A percentile compares a stretch with the other conserved stretches of the same genome.
phyloP scores from a whole-genome alignment of 371 early-diverging fungal genomes.

The Neoconidiobolus thromboides region DNA sequence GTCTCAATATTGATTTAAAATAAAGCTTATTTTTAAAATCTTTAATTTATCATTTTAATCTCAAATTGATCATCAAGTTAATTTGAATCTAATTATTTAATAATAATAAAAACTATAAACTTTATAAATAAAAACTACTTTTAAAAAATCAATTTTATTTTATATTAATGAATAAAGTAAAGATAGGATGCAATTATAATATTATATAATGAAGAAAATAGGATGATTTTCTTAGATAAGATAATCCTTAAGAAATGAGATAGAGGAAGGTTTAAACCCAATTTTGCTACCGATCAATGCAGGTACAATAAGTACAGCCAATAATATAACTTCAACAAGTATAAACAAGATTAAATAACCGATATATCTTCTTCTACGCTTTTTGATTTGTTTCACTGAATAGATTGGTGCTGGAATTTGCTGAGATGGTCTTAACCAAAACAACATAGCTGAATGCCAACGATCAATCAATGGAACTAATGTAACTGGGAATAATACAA shows the following conservation, averaged over 20 bases:
- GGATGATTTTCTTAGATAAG: background rate
- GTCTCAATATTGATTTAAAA: too few species aligned
- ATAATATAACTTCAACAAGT: slow-evolving; percentile 27
- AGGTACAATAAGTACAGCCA: slow-evolving; percentile 37
- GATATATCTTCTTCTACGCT: slow-evolving; percentile 38
- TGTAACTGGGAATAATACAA: slow-evolving; percentile 44
- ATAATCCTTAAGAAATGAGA: background rate
- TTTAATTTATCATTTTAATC: too few species aligned
- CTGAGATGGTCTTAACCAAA: slow-evolving; percentile 62
- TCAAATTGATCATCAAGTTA: too few species aligned
- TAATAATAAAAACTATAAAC: too few species aligned
- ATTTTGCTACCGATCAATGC: slow-evolving; percentile 16
- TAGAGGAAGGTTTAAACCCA: background rate
- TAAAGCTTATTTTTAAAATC: too few species aligned
- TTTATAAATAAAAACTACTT: too few species aligned
- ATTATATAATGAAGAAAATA: too few species aligned
- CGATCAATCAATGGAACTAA: slow-evolving; percentile 53
- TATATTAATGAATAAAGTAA: too few species aligned
- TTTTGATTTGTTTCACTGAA: slow-evolving; percentile 35
- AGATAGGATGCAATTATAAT: too few species aligned
- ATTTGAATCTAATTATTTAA: too few species aligned
- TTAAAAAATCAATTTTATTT: too few species aligned
- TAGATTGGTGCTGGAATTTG: slow-evolving; percentile 58
- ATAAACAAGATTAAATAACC: slow-evolving; percentile 48
- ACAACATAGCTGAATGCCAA: slow-evolving; percentile 65